phyloP scores from a whole-genome alignment of 306 rosid genomes.

The Corylus avellana region DNA sequence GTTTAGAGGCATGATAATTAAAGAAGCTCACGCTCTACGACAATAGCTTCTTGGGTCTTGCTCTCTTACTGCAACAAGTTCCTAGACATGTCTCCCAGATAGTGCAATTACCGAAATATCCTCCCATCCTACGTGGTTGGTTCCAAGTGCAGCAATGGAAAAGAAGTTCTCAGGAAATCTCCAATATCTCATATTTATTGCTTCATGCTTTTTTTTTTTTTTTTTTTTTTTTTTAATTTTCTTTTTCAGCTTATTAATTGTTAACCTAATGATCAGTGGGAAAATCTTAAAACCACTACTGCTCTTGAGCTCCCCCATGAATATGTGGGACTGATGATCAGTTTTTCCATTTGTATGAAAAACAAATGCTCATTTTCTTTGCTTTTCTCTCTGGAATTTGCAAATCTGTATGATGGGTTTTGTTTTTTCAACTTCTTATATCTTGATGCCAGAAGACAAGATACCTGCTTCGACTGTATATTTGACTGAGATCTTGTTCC shows the following conservation, averaged over 20 bases:
- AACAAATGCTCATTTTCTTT: background rate
- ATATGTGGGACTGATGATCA: too few species aligned
- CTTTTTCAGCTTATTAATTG: background rate
- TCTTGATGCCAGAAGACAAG: too few species aligned
- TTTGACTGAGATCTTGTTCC: too few species aligned
- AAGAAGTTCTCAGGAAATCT: background rate
- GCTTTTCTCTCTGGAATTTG: background rate
- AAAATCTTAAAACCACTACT: background rate
- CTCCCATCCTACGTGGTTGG: background rate
- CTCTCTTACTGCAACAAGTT: conserved; percentile 50
- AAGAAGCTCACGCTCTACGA: conserved; percentile 18
- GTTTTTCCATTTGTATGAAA: background rate
- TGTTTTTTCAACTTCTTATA: too few species aligned
- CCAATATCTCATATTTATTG: background rate
- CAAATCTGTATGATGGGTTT: background rate
- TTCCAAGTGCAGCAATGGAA: background rate
- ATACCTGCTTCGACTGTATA: too few species aligned
- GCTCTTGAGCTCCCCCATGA: too few species aligned
- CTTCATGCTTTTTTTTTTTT: background rate
- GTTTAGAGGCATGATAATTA: background rate
- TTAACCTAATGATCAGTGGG: background rate
- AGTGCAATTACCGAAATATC: conserved; percentile 36
- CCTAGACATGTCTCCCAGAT: conserved; percentile 40
- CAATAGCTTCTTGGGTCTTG: conserved; percentile 35
- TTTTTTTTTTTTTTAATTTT: background rate